Conservation (phyloP, 148 eudicot genomes). For the Silene uniflora region DNA sequence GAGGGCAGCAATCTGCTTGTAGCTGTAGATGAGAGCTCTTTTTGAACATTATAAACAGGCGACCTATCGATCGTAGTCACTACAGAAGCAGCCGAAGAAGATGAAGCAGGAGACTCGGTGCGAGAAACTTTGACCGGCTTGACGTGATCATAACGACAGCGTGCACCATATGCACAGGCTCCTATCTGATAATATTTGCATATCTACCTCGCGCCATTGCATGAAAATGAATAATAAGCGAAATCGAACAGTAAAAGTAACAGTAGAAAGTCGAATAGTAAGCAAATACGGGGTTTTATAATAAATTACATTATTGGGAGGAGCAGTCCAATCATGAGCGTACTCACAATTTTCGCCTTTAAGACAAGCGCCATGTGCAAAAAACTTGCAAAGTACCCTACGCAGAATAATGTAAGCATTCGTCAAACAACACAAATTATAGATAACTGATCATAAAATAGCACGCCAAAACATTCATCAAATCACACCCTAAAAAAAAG, state of each 20-base stretch:
- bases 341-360: conserved; percentile 93
- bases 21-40: conserved; percentile 48
- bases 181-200: conserved; percentile 95
- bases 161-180: conserved; percentile 73
- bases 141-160: conserved; percentile 95
- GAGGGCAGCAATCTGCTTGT: conserved; percentile 29
- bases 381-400: conserved; percentile 93
- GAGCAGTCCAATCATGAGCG: conserved; percentile 92
- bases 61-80: conserved; percentile 19
- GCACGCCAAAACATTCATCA: neutral
- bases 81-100: conserved; percentile 50
- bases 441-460: neutral
- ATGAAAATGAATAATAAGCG: neutral
- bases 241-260: neutral
- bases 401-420: neutral
- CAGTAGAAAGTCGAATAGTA: neutral
- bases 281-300: neutral
- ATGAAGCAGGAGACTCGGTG: conserved; percentile 42
- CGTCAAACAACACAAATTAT: neutral
- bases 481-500: neutral
- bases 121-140: conserved; percentile 72
- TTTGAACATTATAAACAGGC: conserved; percentile 26
- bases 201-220: conserved; percentile 35
- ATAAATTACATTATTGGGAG: conserved; percentile 68
- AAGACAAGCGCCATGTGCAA: conserved; percentile 87